These are phyloP conservation scores for Daucus carota DNA, from an alignment of 129 eudicot species.

Conservation along the genomic window DH1_v3.0 NC_030386.2:23149501-23150000, in stretches of 20 bases:
- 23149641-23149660: not conserved
- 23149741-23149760: not conserved
- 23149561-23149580: not conserved
- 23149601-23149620: not conserved
- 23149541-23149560: not conserved
- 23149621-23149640: not conserved
- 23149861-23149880: not conserved
- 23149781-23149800: not conserved
- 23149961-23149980: no score
- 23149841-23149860: slow-evolving; percentile 1
- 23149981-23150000: no score
- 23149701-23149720: not conserved
- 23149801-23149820: not conserved
- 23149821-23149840: slow-evolving; percentile 15
- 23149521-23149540: not conserved
- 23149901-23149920: slow-evolving; percentile 27
- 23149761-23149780: not conserved
- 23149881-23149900: slow-evolving; percentile 14
- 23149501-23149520: not conserved
- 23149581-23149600: not conserved
- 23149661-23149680: not conserved
- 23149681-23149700: not conserved
- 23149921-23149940: slow-evolving; percentile 8
- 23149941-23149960: not conserved
- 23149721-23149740: not conserved